Evolutionary conservation across 1,284 basidiomycete genomes (phyloP).

Genomic region (Leccinum laetum): DNA sequence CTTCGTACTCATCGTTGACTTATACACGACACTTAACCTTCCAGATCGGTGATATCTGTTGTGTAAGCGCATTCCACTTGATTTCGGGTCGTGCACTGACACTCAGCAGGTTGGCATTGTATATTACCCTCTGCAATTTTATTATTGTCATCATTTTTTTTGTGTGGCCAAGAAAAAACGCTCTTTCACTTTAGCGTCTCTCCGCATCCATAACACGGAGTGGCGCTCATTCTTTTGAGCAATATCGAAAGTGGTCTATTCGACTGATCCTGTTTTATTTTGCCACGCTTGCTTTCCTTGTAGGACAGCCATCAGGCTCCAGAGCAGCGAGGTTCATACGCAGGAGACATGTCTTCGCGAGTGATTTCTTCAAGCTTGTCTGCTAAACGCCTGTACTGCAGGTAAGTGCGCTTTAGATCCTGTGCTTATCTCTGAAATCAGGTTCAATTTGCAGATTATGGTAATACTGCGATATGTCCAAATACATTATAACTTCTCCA

Average conservation of each 20-base stretch:
- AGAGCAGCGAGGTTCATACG: constrained; percentile 55
- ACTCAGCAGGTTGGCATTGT: constrained; percentile 21
- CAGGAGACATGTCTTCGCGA: constrained; percentile 45
- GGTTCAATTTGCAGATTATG: not conserved
- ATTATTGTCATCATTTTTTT: constrained; percentile 20
- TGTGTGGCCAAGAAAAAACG: constrained; percentile 20
- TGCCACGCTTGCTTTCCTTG: constrained; percentile 43
- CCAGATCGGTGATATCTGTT: constrained; percentile 28
- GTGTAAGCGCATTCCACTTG: constrained; percentile 17
- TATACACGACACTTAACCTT: not conserved
- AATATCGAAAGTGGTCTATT: constrained; percentile 43
- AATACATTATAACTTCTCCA: constrained; percentile 8
- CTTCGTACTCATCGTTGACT: not conserved
- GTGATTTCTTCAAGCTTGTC: not conserved
- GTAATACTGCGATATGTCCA: not conserved
- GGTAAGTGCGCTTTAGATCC: constrained; percentile 15
- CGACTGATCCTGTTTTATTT: constrained; percentile 37
- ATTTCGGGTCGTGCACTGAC: constrained; percentile 4
- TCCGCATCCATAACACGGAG: constrained; percentile 55
- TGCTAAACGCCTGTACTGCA: constrained; percentile 4
- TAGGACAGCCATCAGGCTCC: constrained; percentile 23
- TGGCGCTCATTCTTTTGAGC: constrained; percentile 84
- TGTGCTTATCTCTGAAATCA: constrained; percentile 1
- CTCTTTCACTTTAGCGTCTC: constrained; percentile 83
- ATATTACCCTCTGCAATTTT: constrained; percentile 29